Percentiles rank a stretch among this genome's conserved stretches.
phyloP scores from a whole-genome alignment of 2,329 filamentous ascomycete genomes.

The Penicillium sp. region DNA sequence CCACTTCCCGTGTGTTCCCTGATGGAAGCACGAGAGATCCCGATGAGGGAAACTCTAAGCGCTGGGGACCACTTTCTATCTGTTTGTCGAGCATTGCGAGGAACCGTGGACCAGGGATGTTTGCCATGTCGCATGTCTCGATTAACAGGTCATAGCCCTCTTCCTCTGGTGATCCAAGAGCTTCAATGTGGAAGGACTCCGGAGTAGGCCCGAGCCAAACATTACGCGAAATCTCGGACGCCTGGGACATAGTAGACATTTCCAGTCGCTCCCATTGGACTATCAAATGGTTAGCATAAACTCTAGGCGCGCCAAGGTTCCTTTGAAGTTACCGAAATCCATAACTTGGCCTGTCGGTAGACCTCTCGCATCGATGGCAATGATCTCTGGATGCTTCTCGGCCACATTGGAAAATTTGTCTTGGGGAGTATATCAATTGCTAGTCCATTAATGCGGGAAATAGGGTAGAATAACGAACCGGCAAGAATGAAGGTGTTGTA shows the following conservation, averaged over 20 bases:
- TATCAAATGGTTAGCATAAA: conserved; percentile 23
- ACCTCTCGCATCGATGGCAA: conserved; percentile 72
- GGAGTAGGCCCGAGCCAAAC: conserved; percentile 89
- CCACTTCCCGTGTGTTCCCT: conserved; percentile 77
- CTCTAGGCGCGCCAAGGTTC: not conserved
- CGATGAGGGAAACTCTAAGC: conserved; percentile 84
- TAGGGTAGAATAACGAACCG: conserved; percentile 42
- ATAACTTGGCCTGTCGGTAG: conserved; percentile 71
- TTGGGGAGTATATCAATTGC: conserved; percentile 34
- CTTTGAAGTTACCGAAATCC: conserved; percentile 66
- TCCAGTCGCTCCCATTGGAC: conserved; percentile 81
- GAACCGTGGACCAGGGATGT: conserved; percentile 66
- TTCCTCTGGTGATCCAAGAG: conserved; percentile 46
- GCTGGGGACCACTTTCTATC: conserved; percentile 50
- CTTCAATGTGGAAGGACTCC: conserved; percentile 54
- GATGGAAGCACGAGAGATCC: conserved; percentile 86
- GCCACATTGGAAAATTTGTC: conserved; percentile 71
- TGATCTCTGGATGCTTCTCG: conserved; percentile 62
- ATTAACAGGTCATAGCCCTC: conserved; percentile 74
- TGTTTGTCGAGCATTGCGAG: conserved; percentile 63
- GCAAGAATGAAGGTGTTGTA: conserved; percentile 84
- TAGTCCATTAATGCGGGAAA: not conserved
- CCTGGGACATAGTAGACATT: conserved; percentile 90
- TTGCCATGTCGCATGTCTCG: conserved; percentile 82
- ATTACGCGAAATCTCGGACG: conserved; percentile 83